phyloP scores from a whole-genome alignment of 495 filamentous ascomycete species.

The Astrothelium macrocarpum region DNA sequence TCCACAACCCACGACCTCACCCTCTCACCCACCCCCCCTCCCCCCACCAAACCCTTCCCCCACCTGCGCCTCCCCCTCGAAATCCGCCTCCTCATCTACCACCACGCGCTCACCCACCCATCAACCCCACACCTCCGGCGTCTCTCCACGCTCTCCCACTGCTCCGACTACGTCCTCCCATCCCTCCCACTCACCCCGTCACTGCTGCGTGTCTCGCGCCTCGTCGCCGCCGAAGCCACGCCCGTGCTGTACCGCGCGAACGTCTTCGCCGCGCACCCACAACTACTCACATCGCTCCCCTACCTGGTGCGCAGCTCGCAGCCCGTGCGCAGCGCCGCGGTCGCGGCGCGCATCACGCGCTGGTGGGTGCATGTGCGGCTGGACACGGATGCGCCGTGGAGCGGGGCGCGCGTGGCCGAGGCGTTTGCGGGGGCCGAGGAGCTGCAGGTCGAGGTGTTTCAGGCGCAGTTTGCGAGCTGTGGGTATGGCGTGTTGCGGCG shows the following conservation, averaged over 20 bases:
- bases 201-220: constrained; percentile 23
- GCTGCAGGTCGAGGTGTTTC: constrained; percentile 39
- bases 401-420: constrained; percentile 20
- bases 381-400: constrained; percentile 38
- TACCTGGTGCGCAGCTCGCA: constrained; percentile 28
- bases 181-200: not conserved
- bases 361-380: constrained; percentile 34
- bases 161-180: constrained; percentile 6
- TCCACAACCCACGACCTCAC: not conserved
- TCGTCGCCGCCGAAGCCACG: constrained; percentile 21
- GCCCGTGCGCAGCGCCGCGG: constrained; percentile 27
- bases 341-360: constrained; percentile 30
- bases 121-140: not conserved
- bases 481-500: constrained; percentile 34
- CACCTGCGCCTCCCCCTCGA: not conserved
- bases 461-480: constrained; percentile 35
- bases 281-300: constrained; percentile 38
- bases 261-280: constrained; percentile 43
- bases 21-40: not conserved
- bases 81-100: constrained; percentile 1
- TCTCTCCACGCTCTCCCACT: constrained; percentile 1
- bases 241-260: constrained; percentile 28
- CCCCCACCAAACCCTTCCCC: not conserved
- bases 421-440: constrained; percentile 38
- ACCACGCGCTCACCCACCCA: not conserved